Percentiles rank a stretch among this genome's conserved stretches.
Evolutionary conservation across 257 asterid genomes (phyloP).

Genomic region (Parsonsia alboflavescens): DNA sequence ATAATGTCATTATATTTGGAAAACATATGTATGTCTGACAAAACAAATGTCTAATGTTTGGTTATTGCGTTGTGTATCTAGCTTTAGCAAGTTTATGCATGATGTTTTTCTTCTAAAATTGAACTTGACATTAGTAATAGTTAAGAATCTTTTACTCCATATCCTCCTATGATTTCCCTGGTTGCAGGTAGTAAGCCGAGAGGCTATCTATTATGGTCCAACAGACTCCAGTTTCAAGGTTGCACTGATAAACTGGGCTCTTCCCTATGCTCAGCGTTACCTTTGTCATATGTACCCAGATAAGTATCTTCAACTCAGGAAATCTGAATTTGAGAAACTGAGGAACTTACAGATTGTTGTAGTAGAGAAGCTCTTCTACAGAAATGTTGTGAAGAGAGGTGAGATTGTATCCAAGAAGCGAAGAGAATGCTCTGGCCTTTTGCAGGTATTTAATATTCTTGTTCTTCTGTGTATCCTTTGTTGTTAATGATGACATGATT

Average conservation of each 20-base stretch:
- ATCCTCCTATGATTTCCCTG: constrained; percentile 12
- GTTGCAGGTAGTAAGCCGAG: constrained; percentile 75
- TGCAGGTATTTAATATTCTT: constrained; percentile 52
- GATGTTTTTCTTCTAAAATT: neutral
- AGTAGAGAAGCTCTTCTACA: constrained; percentile 69
- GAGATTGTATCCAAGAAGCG: constrained; percentile 52
- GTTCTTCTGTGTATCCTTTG: neutral
- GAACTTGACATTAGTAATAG: neutral
- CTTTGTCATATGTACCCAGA: constrained; percentile 42
- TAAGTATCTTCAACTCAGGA: constrained; percentile 53
- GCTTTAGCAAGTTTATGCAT: neutral
- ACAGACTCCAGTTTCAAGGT: constrained; percentile 47
- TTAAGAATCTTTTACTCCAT: neutral
- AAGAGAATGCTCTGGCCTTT: constrained; percentile 60
- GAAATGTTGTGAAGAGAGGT: constrained; percentile 49
- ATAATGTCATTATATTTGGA: neutral
- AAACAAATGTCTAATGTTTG: neutral
- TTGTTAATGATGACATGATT: neutral
- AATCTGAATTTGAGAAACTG: constrained; percentile 50
- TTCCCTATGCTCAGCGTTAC: constrained; percentile 97
- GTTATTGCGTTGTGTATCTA: neutral
- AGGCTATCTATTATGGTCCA: constrained; percentile 58
- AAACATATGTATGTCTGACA: neutral
- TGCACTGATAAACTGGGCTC: constrained; percentile 78
- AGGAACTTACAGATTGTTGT: constrained; percentile 50